Conservation (phyloP, 495 filamentous ascomycete genomes). For the Staphylotrichum longicolle region DNA sequence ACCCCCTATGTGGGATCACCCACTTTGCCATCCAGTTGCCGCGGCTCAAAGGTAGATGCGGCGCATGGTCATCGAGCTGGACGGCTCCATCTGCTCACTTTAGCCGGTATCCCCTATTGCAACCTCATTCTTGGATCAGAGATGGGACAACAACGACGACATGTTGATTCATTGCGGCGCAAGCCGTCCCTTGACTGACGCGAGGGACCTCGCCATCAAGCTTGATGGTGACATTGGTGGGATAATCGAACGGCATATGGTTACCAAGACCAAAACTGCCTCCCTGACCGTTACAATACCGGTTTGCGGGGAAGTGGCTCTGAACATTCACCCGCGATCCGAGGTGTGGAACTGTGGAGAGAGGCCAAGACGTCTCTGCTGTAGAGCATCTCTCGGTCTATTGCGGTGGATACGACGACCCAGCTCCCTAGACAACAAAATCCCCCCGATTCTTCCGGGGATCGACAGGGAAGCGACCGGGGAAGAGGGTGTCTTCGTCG, state of each 20-base stretch:
- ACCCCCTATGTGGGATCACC: background rate
- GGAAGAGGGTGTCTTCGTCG: too few relatives aligned
- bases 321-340: background rate
- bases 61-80: background rate
- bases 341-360: background rate
- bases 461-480: too few relatives aligned
- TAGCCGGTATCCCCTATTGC: conserved; percentile 3
- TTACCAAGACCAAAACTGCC: too few relatives aligned
- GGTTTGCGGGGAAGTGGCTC: background rate
- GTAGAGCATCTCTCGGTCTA: too few relatives aligned
- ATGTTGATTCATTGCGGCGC: too few relatives aligned
- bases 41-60: background rate
- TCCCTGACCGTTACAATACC: background rate
- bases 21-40: background rate
- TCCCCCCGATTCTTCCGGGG: too few relatives aligned
- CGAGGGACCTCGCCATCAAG: too few relatives aligned
- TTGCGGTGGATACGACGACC: too few relatives aligned
- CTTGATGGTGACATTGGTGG: background rate
- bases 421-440: too few relatives aligned
- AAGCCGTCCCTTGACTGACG: too few relatives aligned
- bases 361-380: too few relatives aligned
- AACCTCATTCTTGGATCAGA: background rate
- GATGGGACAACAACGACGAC: too few relatives aligned
- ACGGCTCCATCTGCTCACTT: background rate
- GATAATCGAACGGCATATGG: background rate